Evolutionary conservation across 768 basidiomycete species (phyloP).

Genomic region (Termitomyces sp.): DNA sequence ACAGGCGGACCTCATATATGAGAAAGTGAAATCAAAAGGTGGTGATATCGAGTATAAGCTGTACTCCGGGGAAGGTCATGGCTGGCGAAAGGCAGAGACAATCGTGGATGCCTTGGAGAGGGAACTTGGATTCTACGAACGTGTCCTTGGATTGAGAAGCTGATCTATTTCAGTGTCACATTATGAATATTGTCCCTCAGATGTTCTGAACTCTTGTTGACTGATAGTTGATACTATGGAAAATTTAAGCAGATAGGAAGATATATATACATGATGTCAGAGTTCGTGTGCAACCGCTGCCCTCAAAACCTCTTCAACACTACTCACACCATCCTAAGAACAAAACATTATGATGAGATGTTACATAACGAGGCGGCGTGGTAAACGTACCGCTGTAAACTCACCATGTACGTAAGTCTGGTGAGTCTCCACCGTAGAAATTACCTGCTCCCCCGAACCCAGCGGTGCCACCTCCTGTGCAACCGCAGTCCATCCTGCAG

Average conservation of each 20-base stretch:
- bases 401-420: not conserved
- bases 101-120: slow-evolving; percentile 46
- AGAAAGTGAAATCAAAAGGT: slow-evolving; percentile 41
- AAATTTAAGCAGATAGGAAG: not conserved
- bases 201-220: not conserved
- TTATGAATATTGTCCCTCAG: not conserved
- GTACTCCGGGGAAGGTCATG: slow-evolving; percentile 64
- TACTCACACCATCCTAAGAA: slow-evolving; percentile 7
- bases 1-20: slow-evolving; percentile 56
- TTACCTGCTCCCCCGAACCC: not conserved
- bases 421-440: not conserved
- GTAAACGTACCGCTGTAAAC: slow-evolving; percentile 3
- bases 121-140: slow-evolving; percentile 50
- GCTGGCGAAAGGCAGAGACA: slow-evolving; percentile 51
- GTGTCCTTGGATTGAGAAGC: slow-evolving; percentile 29
- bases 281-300: slow-evolving; percentile 1
- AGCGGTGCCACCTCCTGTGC: not conserved
- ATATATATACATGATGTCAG: not conserved
- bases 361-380: not conserved
- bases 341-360: not conserved
- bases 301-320: slow-evolving; percentile 8
- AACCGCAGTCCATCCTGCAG: not conserved
- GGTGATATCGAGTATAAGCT: slow-evolving; percentile 54
- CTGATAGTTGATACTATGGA: not conserved
- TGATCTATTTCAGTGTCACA: not conserved